Base-by-base conservation (phyloP, 2,329 filamentous ascomycete genomes). In the Xylariaceae sp. region DNA sequence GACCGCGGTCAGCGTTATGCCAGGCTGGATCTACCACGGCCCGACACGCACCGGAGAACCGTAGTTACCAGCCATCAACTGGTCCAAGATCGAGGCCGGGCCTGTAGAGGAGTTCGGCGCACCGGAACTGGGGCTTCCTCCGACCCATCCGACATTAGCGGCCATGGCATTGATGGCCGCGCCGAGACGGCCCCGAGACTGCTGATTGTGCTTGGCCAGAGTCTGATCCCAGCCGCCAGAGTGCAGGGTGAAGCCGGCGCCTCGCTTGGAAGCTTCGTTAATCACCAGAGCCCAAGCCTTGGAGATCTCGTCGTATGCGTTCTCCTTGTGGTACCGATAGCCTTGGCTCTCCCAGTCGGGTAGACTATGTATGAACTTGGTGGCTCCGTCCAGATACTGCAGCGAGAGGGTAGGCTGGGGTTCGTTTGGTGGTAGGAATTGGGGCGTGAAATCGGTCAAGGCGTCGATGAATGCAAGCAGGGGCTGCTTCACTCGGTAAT, bases 271-370 rank as follows among this genome's bases (percentile, higher is more conserved):
- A 2, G 88, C 87, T 59, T 98, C 92, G 40, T 80, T 81, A 47
- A 98, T 83, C 31, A 94, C 90, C 46, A 93, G 60, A 12, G 86
- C 80, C 92, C 92, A 98, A 1, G 92, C 92, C 52, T 83, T 87
- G 17, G 86, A 82, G 43, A 98, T 89, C 55, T 96, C 92, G 51
- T 98, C 90, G 55, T 98, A 98, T 5, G 90, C 89, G 43, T 87
- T 87, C 46, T 94, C 83, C 60, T 95, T 95, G 65, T 94, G 86
- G 49, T 94, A 75, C 45, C 89, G 89, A 63, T 95, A 83, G 42
- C 86, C 78, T 39, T 83, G 83, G 28, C 80, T 86, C 47, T 92
- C 84, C 88, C 89, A 98, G 52, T 94, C 77, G 3, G 92, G 92
- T 27, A 98, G 70, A 24, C 80, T 72, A 58, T 98, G 89, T 36